Percentiles rank a stretch among this genome's conserved stretches.
Conservation (phyloP, 352 stramenopile species). For the Aphanomyces astaci region DNA sequence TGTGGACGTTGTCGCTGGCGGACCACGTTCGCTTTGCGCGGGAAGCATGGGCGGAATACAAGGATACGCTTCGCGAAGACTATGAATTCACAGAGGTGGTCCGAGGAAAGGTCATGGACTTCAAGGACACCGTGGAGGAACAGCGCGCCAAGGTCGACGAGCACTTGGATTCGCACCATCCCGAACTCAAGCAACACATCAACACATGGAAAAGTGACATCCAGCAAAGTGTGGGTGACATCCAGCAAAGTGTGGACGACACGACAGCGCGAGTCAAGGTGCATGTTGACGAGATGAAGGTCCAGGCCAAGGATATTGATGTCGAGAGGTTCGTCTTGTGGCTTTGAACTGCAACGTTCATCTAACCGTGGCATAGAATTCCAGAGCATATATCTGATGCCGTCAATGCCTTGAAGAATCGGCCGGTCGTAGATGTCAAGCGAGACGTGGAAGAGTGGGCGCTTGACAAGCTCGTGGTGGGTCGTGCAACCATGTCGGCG, state of each 20-base stretch:
- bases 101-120: constrained; percentile 52
- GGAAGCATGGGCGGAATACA: constrained; percentile 71
- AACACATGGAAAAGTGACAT: constrained; percentile 56
- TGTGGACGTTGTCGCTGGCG: constrained; percentile 68
- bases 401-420: constrained; percentile 48
- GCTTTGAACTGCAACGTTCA: constrained; percentile 49
- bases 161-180: constrained; percentile 47
- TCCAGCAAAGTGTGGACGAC: constrained; percentile 42
- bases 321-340: constrained; percentile 63
- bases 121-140: constrained; percentile 38
- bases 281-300: constrained; percentile 58
- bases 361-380: constrained; percentile 43
- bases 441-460: constrained; percentile 66
- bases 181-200: constrained; percentile 60
- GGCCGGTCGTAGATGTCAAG: constrained; percentile 46
- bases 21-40: constrained; percentile 55
- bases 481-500: constrained; percentile 65
- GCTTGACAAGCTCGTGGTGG: constrained; percentile 76
- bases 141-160: constrained; percentile 48
- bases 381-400: constrained; percentile 50
- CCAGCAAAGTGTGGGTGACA: constrained; percentile 37
- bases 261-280: constrained; percentile 45
- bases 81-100: constrained; percentile 43
- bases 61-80: constrained; percentile 36
- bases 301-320: constrained; percentile 48